Conservation (phyloP, 176 grass and related monocot genomes). For the Oryza punctata region DNA sequence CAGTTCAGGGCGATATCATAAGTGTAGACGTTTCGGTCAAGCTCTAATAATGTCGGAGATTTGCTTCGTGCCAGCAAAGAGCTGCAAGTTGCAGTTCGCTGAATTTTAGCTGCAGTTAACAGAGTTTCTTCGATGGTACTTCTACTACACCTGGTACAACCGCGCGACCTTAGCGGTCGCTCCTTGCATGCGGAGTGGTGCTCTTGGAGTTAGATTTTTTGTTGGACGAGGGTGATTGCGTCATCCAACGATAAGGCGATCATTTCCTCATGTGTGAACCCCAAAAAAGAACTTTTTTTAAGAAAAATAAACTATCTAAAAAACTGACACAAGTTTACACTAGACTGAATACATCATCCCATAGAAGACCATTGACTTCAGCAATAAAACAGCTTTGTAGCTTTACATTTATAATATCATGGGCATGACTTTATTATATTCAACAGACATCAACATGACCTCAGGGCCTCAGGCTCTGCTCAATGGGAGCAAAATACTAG, state of each 20-base stretch:
- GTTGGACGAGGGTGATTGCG: neutral
- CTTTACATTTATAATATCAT: neutral
- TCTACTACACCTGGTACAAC: too few species aligned
- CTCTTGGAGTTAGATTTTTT: neutral
- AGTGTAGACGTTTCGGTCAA: neutral
- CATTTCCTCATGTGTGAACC: neutral
- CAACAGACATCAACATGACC: neutral
- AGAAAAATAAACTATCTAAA: too few species aligned
- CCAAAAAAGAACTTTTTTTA: too few species aligned
- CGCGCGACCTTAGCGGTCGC: neutral
- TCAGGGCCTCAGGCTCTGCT: neutral
- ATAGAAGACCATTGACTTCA: neutral
- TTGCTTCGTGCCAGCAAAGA: neutral
- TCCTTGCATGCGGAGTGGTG: neutral
- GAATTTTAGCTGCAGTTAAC: neutral
- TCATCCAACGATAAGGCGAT: neutral
- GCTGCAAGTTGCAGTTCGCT: neutral
- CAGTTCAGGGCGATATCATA: neutral
- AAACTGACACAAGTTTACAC: too few species aligned
- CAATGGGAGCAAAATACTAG: neutral
- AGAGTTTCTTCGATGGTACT: neutral
- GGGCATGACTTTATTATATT: neutral
- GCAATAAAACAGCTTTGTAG: neutral
- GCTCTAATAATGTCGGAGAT: neutral
- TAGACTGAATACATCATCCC: neutral